phyloP scores from a whole-genome alignment of 2,329 filamentous ascomycete genomes.

The Apiospora sp. region DNA sequence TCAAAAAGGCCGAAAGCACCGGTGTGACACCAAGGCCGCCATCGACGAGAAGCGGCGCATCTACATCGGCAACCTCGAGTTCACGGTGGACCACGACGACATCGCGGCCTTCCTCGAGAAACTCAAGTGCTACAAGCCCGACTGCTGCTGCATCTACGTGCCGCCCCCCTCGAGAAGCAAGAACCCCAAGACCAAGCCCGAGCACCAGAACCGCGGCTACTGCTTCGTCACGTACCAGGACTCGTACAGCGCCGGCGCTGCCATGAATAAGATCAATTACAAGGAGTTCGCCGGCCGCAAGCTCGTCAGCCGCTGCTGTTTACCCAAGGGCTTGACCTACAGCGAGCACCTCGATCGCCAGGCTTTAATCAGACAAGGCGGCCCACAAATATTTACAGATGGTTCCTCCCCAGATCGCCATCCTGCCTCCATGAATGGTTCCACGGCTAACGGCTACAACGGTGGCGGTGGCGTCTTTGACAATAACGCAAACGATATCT shows the following conservation, averaged over 20 bases:
- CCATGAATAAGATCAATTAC: slow-evolving; percentile 11
- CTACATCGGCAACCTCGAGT: slow-evolving; percentile 28
- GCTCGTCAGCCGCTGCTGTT: slow-evolving; percentile 24
- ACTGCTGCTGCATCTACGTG: slow-evolving; percentile 26
- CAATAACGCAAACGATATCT: not conserved
- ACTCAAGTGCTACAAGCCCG: not conserved
- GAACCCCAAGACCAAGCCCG: slow-evolving; percentile 3
- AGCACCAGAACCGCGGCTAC: slow-evolving; percentile 26
- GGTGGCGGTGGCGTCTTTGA: not conserved
- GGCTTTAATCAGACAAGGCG: not conserved
- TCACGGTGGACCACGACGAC: not conserved
- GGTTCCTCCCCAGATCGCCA: too few relatives aligned
- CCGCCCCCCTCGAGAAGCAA: not conserved
- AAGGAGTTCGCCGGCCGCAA: slow-evolving; percentile 7
- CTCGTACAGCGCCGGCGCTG: not conserved
- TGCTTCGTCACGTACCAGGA: slow-evolving; percentile 26
- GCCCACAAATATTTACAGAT: not conserved
- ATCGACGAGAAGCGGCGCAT: slow-evolving; percentile 22
- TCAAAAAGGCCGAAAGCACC: not conserved
- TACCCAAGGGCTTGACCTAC: slow-evolving; percentile 26
- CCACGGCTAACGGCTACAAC: not conserved
- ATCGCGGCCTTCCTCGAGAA: slow-evolving; percentile 13
- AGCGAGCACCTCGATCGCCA: not conserved
- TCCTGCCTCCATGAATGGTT: too few relatives aligned
- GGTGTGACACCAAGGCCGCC: not conserved